Percentiles rank a stretch among this genome's conserved stretches.
These are phyloP conservation scores for Talaromyces atroroseus DNA, from an alignment of 2,329 filamentous ascomycete species.

Conservation along the genomic window DNA sequence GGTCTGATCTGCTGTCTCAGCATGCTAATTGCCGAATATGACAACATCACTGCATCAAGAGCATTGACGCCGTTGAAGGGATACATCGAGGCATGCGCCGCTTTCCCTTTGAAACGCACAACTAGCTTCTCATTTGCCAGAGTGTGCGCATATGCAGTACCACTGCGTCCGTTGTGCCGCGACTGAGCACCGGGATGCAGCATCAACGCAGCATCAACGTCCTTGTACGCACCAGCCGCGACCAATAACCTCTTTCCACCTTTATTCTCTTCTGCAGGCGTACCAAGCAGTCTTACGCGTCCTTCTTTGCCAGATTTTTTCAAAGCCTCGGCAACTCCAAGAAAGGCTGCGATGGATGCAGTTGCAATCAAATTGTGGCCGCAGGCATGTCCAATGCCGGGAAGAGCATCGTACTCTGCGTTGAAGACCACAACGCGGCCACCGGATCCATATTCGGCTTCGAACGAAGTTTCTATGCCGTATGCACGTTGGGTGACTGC, in stretches of 20 bases:
- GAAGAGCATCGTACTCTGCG: constrained; percentile 20
- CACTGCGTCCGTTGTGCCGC: constrained; percentile 10
- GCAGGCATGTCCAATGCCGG: constrained; percentile 17
- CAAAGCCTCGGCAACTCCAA: constrained; percentile 8
- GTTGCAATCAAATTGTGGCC: constrained; percentile 18
- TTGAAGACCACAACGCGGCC: constrained; percentile 16
- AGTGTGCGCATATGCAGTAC: constrained; percentile 24
- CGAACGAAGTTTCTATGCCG: constrained; percentile 10
- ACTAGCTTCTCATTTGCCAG: constrained; percentile 32
- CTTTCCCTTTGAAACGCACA: constrained; percentile 42
- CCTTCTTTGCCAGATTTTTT: constrained; percentile 11
- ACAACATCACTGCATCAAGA: constrained; percentile 51
- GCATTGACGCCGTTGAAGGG: constrained; percentile 58
- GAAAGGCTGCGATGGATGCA: constrained; percentile 13
- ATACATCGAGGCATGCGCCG: constrained; percentile 52
- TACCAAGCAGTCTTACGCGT: constrained; percentile 21
- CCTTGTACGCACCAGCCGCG: constrained; percentile 32
- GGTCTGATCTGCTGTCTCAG: constrained; percentile 54
- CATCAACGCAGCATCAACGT: constrained; percentile 29
- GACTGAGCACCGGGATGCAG: not conserved
- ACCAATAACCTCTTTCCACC: constrained; percentile 30
- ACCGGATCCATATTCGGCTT: constrained; percentile 5
- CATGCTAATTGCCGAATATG: constrained; percentile 42
- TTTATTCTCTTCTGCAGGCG: constrained; percentile 22
- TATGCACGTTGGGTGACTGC: constrained; percentile 14